These are phyloP conservation scores for Collybia sp. DNA, from an alignment of 768 basidiomycete genomes.

Conservation along the genomic window DNA sequence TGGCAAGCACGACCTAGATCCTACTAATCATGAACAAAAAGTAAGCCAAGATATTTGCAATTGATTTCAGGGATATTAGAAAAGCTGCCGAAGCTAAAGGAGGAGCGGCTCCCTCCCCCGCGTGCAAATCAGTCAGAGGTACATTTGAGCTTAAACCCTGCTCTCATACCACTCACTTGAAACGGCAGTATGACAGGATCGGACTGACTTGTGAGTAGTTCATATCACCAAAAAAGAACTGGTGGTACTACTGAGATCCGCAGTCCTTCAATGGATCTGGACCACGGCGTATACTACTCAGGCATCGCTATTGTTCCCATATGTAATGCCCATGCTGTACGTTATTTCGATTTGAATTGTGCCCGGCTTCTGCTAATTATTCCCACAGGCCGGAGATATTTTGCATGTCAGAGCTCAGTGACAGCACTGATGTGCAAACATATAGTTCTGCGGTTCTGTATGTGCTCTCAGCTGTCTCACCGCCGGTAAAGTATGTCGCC, in stretches of 20 bases:
- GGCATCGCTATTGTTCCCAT: constrained; percentile 74
- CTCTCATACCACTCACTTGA: constrained; percentile 3
- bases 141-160: constrained; percentile 9
- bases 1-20: not conserved
- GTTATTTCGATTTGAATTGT: constrained; percentile 20
- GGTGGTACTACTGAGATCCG: constrained; percentile 3
- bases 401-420: constrained; percentile 87
- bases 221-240: not conserved
- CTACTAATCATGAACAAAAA: constrained; percentile 18
- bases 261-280: constrained; percentile 82
- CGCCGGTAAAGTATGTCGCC: constrained; percentile 61
- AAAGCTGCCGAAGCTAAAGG: constrained; percentile 65
- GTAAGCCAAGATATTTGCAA: constrained; percentile 50
- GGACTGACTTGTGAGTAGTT: constrained; percentile 67
- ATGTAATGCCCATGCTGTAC: constrained; percentile 72
- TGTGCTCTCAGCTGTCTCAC: constrained; percentile 77
- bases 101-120: constrained; percentile 78
- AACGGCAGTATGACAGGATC: constrained; percentile 75
- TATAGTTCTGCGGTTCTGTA: constrained; percentile 80
- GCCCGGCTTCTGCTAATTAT: not conserved
- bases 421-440: constrained; percentile 75
- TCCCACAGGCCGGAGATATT: constrained; percentile 73
- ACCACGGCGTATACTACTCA: constrained; percentile 69
- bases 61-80: constrained; percentile 52
- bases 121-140: constrained; percentile 80